Conservation (phyloP, 2,329 filamentous ascomycete genomes). For the Pestalotiopsis sp. region DNA sequence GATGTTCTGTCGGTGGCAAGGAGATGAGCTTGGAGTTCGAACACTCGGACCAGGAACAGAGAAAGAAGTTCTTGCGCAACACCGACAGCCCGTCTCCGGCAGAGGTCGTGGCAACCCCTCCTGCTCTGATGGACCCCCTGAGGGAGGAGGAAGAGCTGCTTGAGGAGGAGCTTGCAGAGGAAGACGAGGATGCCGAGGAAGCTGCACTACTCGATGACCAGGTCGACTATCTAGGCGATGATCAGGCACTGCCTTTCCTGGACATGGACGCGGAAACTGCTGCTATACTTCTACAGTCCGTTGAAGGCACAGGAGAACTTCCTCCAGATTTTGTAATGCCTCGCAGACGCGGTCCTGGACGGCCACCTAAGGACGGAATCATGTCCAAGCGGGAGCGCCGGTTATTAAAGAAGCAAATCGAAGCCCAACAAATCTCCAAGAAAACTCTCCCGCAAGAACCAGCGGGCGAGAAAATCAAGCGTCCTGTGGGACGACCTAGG, state of each 20-base stretch:
- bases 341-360: slow-evolving; percentile 76
- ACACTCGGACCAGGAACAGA: slow-evolving; percentile 46
- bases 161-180: slow-evolving; percentile 37
- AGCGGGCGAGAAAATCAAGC: slow-evolving; percentile 56
- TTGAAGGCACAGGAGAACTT: slow-evolving; percentile 9
- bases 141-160: slow-evolving; percentile 40
- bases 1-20: slow-evolving; percentile 61
- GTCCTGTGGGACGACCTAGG: slow-evolving; percentile 67
- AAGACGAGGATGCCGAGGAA: slow-evolving; percentile 26
- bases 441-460: slow-evolving; percentile 52
- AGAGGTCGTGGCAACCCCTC: slow-evolving; percentile 44
- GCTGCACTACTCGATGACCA: slow-evolving; percentile 18
- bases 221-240: slow-evolving; percentile 17
- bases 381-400: slow-evolving; percentile 79
- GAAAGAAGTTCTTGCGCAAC: slow-evolving; percentile 57
- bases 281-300: slow-evolving; percentile 15
- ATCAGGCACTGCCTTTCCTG: slow-evolving; percentile 6
- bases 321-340: slow-evolving; percentile 39
- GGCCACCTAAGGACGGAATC: slow-evolving; percentile 80
- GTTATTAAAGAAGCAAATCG: slow-evolving; percentile 60
- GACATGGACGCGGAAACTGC: background rate
- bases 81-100: slow-evolving; percentile 55
- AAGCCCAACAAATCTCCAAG: slow-evolving; percentile 50
- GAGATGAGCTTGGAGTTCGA: slow-evolving; percentile 78
- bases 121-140: slow-evolving; percentile 34